Base-by-base conservation (phyloP, 2,329 filamentous ascomycete genomes). In the Venturia aucupariae region DNA sequence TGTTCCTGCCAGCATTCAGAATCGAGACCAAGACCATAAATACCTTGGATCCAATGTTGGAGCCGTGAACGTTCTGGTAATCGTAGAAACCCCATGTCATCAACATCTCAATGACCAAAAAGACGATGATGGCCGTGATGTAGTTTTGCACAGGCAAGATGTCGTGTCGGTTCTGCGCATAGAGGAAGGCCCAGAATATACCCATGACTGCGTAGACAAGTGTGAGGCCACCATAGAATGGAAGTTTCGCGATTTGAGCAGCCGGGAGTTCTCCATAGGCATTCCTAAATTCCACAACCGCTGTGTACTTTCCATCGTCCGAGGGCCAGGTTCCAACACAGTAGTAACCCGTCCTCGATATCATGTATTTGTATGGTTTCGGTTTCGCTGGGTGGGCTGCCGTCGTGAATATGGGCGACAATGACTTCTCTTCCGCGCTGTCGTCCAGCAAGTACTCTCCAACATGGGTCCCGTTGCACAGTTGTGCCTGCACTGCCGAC, bases 21-120 rank as follows among this genome's bases (percentile, higher is more conserved):
- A 97, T 82, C 44, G 92, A 92, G n/a, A 97, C 93, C 30, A 97
- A 79, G 22, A 97, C 86, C 77, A 99, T 89, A 65, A 97, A 81
- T 6, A 88, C 89, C 74, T 95, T 96, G 65, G 91, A 86, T 55
- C 90, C 87, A 2, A 88, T 75, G 72, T 92, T 96, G 63, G 90
- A 86, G 48, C 94, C 94, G 72, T 96, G 86, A 46, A 89, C 85
- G 75, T 99, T 99, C 73, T 96, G 86, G 74, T 90, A 97, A 77
- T 99, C 94, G 75, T 97, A 99, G 79, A 96, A 99, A 54, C 91
- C 92, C 94, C 94, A 99, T 1, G 94, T 99, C 85, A 97, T 92
- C 72, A 97, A 81, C 87, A 97, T 96, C 75, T 99, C 94, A 19
- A 97, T 78, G 19, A 97, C 90, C 54, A 99, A 80, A 78, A 99